Evolutionary conservation across 768 basidiomycete species (phyloP), one percentile per base, ranked within the genome.

Genomic region (Kwoniella europaea): DNA sequence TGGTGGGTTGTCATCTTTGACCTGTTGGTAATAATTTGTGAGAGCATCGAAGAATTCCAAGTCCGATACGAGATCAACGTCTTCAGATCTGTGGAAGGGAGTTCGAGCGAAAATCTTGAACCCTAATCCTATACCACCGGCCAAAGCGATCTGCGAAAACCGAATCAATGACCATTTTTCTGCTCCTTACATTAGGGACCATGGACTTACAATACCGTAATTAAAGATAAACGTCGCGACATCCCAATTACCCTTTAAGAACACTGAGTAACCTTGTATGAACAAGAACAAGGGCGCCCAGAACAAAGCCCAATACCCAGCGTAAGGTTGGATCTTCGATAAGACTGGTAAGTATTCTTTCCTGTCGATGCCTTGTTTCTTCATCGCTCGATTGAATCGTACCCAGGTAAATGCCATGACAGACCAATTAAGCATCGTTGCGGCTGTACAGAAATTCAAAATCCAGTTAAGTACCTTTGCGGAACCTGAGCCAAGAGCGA

Each of bases 381-480:
- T 78, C 67, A 78, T 71, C 1, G 68, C 77, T 44, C 42, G 46
- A 63, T 76, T 70, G 68, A 78, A 78, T 15, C 75, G 71, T 27
- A 78, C 15, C 65, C 69, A 78, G 22, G 77, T 78, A 22, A 71
- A 58, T 10, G 58, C 58, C 69, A 71, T 74, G 43, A 72, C 52
- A n/a, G 41, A 42, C 69, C 59, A 68, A 50, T 65, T 72, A 9
- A 71, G 29, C 65, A 71, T 66, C 15, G 64, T 71, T 9, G 69
- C 69, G 5, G 69, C 69, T 2, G 69, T 71, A 20, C 10, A 7
- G 58, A 71, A 66, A 50, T 54, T 69, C 56, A 78, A 57, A 55
- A 76, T 74, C 77, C 77, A 78, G 57, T 56, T 65, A 0, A 78
- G 68, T 9, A 78, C 75, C 50, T 71, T 72, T 27, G 72, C 71